A percentile compares a stretch with the other conserved stretches of the same genome.
phyloP scores from a whole-genome alignment of 495 filamentous ascomycete genomes.

The Mycothermus thermophilus region DNA sequence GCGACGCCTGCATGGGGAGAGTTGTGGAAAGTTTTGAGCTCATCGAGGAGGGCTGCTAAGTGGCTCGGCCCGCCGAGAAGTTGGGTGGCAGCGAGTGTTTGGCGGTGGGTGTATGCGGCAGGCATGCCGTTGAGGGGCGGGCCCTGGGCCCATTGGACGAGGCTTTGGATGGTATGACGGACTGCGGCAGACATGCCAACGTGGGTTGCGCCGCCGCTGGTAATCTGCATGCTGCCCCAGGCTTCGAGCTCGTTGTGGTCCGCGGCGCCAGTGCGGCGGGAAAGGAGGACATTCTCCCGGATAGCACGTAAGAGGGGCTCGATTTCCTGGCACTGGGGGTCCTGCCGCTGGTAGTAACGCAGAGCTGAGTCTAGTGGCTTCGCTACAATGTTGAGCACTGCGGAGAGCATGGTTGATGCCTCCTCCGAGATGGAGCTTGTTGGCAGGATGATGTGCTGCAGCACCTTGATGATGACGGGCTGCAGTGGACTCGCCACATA shows the following conservation, averaged over 20 bases:
- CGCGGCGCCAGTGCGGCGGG: constrained; percentile 49
- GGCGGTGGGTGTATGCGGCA: constrained; percentile 66
- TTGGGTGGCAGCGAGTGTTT: constrained; percentile 49
- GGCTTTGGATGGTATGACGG: constrained; percentile 48
- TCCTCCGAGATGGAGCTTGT: constrained; percentile 68
- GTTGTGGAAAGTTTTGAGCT: constrained; percentile 42
- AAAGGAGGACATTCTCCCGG: constrained; percentile 49
- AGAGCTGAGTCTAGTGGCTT: constrained; percentile 64
- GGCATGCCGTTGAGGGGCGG: constrained; percentile 51
- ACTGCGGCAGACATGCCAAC: constrained; percentile 51
- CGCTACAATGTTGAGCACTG: constrained; percentile 71
- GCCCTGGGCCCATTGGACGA: constrained; percentile 60
- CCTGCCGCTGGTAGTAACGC: constrained; percentile 52
- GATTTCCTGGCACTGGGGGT: constrained; percentile 54
- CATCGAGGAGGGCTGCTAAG: constrained; percentile 50
- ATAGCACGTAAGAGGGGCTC: constrained; percentile 58
- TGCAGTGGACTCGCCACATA: constrained; percentile 45
- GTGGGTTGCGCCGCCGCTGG: constrained; percentile 14
- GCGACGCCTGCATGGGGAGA: constrained; percentile 44
- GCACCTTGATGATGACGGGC: constrained; percentile 57
- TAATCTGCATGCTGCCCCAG: constrained; percentile 43
- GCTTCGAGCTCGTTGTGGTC: constrained; percentile 60
- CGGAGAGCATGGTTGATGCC: constrained; percentile 63
- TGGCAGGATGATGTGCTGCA: constrained; percentile 63
- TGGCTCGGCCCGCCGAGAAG: constrained; percentile 56